These are phyloP conservation scores for Plasmopara muralis DNA, from an alignment of 352 stramenopile species.

Conservation along the genomic window DNA sequence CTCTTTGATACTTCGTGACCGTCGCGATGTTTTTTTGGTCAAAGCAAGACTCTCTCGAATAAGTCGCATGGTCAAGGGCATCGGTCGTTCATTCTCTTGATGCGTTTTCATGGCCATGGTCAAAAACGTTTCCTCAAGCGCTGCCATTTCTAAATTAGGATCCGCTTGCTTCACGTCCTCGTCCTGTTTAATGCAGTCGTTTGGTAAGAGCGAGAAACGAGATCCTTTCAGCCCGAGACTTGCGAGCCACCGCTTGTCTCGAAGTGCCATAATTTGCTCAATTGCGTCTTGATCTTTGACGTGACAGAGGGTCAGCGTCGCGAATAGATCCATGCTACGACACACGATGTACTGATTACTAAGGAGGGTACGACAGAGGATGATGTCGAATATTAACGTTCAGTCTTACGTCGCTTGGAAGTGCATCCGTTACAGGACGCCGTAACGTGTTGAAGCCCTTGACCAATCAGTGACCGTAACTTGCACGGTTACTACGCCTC, in stretches of 20 bases:
- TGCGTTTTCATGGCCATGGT: slow-evolving; percentile 26
- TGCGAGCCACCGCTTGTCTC: slow-evolving; percentile 28
- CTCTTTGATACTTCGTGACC: slow-evolving; percentile 2
- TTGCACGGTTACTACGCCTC: too few species aligned
- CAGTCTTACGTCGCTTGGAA: slow-evolving; percentile 14
- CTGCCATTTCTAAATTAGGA: slow-evolving; percentile 49
- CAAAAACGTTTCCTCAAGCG: slow-evolving; percentile 45
- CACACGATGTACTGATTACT: neutral
- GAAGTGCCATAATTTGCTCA: slow-evolving; percentile 23
- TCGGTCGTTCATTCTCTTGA: slow-evolving; percentile 28
- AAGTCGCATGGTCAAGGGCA: slow-evolving; percentile 57
- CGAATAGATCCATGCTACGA: slow-evolving; percentile 31
- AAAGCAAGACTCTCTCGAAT: slow-evolving; percentile 41
- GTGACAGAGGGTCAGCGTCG: slow-evolving; percentile 25
- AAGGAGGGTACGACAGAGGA: slow-evolving; percentile 10
- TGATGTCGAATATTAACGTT: slow-evolving; percentile 2
- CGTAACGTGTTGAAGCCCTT: neutral
- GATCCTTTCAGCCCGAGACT: slow-evolving; percentile 20
- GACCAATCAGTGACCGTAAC: slow-evolving; percentile 1
- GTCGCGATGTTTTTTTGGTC: slow-evolving; percentile 9
- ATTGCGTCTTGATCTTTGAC: slow-evolving; percentile 27
- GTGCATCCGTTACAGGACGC: slow-evolving; percentile 21
- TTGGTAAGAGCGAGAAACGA: slow-evolving; percentile 3
- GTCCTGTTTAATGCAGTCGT: slow-evolving; percentile 7
- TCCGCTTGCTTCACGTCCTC: slow-evolving; percentile 24